A percentile compares a stretch with the other conserved stretches of the same genome.
Conservation (phyloP, 306 rosid species). For the Cucurbita maxima region DNA sequence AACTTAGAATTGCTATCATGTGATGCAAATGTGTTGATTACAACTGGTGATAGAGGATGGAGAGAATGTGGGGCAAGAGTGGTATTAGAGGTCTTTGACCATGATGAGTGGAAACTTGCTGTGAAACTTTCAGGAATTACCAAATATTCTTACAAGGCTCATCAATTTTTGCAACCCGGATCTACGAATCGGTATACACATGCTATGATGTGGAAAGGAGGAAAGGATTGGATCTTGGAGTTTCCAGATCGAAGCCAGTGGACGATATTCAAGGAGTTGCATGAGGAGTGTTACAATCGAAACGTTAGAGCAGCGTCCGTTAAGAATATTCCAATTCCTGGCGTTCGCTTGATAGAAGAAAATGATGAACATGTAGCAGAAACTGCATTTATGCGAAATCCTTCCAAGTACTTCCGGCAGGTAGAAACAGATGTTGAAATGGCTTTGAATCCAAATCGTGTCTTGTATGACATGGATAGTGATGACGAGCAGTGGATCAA, state of each 20-base stretch:
- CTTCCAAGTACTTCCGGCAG: slow-evolving; percentile 56
- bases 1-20: slow-evolving; percentile 59
- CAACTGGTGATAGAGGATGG: slow-evolving; percentile 74
- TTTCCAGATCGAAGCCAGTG: slow-evolving; percentile 86
- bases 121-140: slow-evolving; percentile 61
- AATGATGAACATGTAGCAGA: slow-evolving; percentile 45
- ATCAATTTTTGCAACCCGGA: slow-evolving; percentile 94
- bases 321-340: slow-evolving; percentile 92
- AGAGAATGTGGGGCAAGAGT: slow-evolving; percentile 68
- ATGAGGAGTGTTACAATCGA: slow-evolving; percentile 85
- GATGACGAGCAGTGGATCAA: slow-evolving; percentile 79
- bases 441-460: slow-evolving; percentile 62
- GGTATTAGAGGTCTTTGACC: slow-evolving; percentile 61
- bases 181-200: slow-evolving; percentile 89
- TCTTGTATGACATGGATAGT: slow-evolving; percentile 93
- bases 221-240: slow-evolving; percentile 90
- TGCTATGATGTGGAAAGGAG: slow-evolving; percentile 99
- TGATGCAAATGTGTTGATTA: slow-evolving; percentile 63
- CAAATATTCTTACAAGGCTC: slow-evolving; percentile 80
- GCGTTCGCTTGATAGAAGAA: slow-evolving; percentile 65
- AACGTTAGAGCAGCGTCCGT: slow-evolving; percentile 78
- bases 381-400: slow-evolving; percentile 38
- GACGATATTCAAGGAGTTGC: slow-evolving; percentile 90
- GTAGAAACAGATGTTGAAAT: slow-evolving; percentile 73
- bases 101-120: slow-evolving; percentile 85